Evolutionary conservation across 768 basidiomycete genomes (phyloP).

Genomic region (Coprinellus aureogranulatus): DNA sequence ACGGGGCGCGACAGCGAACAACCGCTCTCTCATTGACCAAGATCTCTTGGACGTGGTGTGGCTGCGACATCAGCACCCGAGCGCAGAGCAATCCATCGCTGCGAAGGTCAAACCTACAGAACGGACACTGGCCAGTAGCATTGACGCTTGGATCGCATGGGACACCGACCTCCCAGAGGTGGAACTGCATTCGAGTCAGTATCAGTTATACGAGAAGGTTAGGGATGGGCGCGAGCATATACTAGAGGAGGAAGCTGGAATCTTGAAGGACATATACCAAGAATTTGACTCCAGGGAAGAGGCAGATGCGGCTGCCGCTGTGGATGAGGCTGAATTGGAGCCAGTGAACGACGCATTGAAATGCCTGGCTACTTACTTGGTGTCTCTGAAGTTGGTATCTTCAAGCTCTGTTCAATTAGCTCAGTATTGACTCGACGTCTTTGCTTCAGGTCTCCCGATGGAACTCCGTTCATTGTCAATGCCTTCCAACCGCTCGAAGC

Average conservation of each 20-base stretch:
- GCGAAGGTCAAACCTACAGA: no score
- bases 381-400: conserved; percentile 52
- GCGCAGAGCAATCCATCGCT: not conserved
- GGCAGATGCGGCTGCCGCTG: conserved; percentile 40
- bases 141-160: conserved; percentile 58
- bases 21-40: conserved; percentile 54
- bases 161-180: conserved; percentile 24
- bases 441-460: conserved; percentile 27
- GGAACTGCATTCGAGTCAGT: conserved; percentile 14
- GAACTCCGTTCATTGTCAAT: conserved; percentile 41
- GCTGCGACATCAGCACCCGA: conserved; percentile 58
- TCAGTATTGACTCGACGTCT: not conserved
- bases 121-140: conserved; percentile 43
- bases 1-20: conserved; percentile 15
- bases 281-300: conserved; percentile 70
- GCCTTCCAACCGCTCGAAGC: conserved; percentile 53
- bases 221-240: conserved; percentile 49
- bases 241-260: conserved; percentile 66
- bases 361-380: conserved; percentile 57
- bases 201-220: conserved; percentile 24
- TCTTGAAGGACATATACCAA: conserved; percentile 70
- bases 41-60: conserved; percentile 72
- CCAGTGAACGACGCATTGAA: conserved; percentile 62
- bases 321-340: conserved; percentile 67
- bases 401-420: not conserved